Base-by-base conservation (phyloP, 495 filamentous ascomycete genomes). In the Echria macrotheca region DNA sequence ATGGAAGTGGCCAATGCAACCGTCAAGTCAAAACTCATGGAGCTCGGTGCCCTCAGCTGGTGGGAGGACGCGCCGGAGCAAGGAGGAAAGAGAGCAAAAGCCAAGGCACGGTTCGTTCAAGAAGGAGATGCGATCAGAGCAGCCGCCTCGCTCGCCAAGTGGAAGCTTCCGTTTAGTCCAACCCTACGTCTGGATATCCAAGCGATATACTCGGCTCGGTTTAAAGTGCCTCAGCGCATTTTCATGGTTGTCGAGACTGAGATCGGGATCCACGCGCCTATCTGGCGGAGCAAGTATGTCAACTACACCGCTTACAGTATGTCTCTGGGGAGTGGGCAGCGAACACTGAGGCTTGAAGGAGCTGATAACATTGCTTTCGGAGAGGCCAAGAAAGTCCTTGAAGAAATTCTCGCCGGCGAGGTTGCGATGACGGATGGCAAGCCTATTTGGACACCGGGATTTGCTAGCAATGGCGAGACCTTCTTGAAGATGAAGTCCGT, bases 311-410 rank as follows among this genome's bases (percentile, higher is more conserved):
- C 50, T 0, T 71, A 69, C 35, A 28, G 23, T 18, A 23, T 21
- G 21, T 54, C 58, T 1, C 57, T 58, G 1, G 33, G 39, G 7
- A 47, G 48, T 21, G 35, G 50, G 1, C 57, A 59, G 22, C 57
- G 55, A 0, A 54, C 52, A 4, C 38, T 76, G 26, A 69, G 73
- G 37, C 47, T 77, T 5, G 72, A 72, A 38, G 71, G 73, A 0
- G 62, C 70, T 15, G 55, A 64, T 10, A 47, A 54, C 5, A 55
- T 66, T 17, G 55, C 52, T 1, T 67, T 75, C 19, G 59, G 60
- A 1, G 53, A 63, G 18, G 64, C 70, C 3, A 71, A 71, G 31
- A 58, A 61, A 5, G 39, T 51, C 0, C 55, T 76, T 5, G 57
- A 70, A 11, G 50, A 50, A 1, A 62, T 72, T 5, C 42, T 60